Base-by-base conservation (phyloP, 345 rosid genomes). In the Stellera chamaejasme region DNA sequence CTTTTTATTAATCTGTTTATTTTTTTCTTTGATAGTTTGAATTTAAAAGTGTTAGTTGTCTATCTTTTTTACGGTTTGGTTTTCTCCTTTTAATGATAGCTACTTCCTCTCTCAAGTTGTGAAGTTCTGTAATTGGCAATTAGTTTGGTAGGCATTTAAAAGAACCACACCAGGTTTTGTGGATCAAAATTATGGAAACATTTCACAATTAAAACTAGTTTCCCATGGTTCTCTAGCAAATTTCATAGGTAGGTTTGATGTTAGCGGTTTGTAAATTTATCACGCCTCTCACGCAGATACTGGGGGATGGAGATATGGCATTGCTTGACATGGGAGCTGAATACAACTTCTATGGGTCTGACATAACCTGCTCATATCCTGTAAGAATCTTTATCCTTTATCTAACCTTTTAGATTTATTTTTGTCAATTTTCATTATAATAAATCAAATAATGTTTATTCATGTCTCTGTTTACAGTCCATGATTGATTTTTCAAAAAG, bases 251-350 rank as follows among this genome's bases (percentile, higher is more conserved):
- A 50, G 23, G 23, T 13, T 42, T 42, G 54, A 32, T 53, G 6
- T 27, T 44, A 43, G 43, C 44, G 19, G 15, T 63, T 55, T 62
- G 23, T 52, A 42, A 45, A 27, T 54, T 39, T 26, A 9, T 27
- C 26, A 43, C 50, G 41, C 23, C 25, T 48, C 60, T 66, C 54
- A 27, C 81, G 68, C 88, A 91, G 98, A 83, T 64, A 57, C 70
- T 91, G 53, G 63, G 75, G 74, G 92, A 88, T 77, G 96, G 96
- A 67, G 95, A 85, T 66, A 76, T 88, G 82, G 92, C 96, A 58
- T 80, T 91, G 77, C 81, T 91, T 67, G 98, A 91, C 72, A 91
- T 91, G 98, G 96, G 98, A 68, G 96, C 81, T 53, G 98, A 91
- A 69, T 83, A 83, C 72, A 76, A 75, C 63, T 91, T 91, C 75